phyloP scores from a whole-genome alignment of 1,139 yeast genomes.

The Hyphopichia khmerensis region DNA sequence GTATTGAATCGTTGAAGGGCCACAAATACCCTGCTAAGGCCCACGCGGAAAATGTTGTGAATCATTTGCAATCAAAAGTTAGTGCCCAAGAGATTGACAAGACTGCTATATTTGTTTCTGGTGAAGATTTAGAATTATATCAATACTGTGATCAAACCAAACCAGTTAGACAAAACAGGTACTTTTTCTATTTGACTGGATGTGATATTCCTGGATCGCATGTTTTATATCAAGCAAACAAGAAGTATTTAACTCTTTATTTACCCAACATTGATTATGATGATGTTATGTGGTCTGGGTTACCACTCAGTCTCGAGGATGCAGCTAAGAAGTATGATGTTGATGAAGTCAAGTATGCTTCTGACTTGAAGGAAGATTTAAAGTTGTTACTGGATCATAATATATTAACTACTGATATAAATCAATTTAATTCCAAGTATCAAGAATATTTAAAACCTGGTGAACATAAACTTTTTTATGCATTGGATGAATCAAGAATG shows the following conservation, averaged over 20 bases:
- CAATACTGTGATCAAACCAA: conserved; percentile 80
- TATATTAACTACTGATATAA: conserved; percentile 45
- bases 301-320: conserved; percentile 69
- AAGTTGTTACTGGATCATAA: conserved; percentile 7
- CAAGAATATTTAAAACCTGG: conserved; percentile 35
- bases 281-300: conserved; percentile 95
- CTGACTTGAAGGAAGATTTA: conserved; percentile 40
- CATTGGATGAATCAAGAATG: conserved; percentile 82
- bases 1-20: conserved; percentile 18
- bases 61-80: conserved; percentile 31
- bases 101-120: conserved; percentile 58
- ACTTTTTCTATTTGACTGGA: conserved; percentile 87
- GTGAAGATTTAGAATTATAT: conserved; percentile 59
- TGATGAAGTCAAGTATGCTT: conserved; percentile 70
- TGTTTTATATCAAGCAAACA: conserved; percentile 54
- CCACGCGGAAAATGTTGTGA: conserved; percentile 57
- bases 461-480: conserved; percentile 57
- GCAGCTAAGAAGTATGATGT: conserved; percentile 71
- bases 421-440: conserved; percentile 33
- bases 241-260: conserved; percentile 65
- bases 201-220: conserved; percentile 77
- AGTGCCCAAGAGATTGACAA: conserved; percentile 16
- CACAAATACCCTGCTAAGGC: conserved; percentile 72
- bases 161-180: conserved; percentile 85
- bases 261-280: conserved; percentile 83